Conservation (phyloP, 2,329 filamentous ascomycete genomes). For the Gliomastix tumulicola region DNA sequence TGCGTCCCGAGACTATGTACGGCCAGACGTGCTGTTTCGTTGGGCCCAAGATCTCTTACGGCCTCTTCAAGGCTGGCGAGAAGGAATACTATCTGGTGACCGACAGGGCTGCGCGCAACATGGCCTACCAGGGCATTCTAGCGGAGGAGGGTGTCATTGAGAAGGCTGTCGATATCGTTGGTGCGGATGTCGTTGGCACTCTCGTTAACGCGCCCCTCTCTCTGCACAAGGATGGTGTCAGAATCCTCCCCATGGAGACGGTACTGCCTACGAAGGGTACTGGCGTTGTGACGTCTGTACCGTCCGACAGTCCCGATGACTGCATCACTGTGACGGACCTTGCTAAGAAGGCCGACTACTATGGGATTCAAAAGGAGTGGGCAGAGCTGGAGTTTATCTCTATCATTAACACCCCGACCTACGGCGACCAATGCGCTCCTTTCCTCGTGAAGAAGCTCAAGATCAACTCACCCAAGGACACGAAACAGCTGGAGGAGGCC, state of each 20-base stretch:
- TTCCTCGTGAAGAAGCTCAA: constrained; percentile 86
- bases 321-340: constrained; percentile 85
- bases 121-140: constrained; percentile 90
- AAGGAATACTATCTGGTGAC: constrained; percentile 81
- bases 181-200: constrained; percentile 80
- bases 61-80: constrained; percentile 67
- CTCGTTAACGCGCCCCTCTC: constrained; percentile 85
- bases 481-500: constrained; percentile 79
- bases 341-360: constrained; percentile 91
- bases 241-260: constrained; percentile 91
- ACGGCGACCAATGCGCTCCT: constrained; percentile 78
- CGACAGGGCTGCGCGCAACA: constrained; percentile 83
- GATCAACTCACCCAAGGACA: constrained; percentile 94
- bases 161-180: constrained; percentile 67
- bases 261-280: constrained; percentile 92
- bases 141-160: constrained; percentile 68
- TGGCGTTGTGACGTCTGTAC: constrained; percentile 91
- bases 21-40: constrained; percentile 96
- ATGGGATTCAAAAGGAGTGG: constrained; percentile 96
- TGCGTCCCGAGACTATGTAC: constrained; percentile 97
- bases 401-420: constrained; percentile 82
- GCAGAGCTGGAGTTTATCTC: constrained; percentile 83
- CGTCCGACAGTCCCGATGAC: constrained; percentile 90
- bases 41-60: constrained; percentile 81
- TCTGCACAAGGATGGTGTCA: constrained; percentile 72